phyloP scores from a whole-genome alignment of 768 basidiomycete species.

The Floccularia luteovirens region DNA sequence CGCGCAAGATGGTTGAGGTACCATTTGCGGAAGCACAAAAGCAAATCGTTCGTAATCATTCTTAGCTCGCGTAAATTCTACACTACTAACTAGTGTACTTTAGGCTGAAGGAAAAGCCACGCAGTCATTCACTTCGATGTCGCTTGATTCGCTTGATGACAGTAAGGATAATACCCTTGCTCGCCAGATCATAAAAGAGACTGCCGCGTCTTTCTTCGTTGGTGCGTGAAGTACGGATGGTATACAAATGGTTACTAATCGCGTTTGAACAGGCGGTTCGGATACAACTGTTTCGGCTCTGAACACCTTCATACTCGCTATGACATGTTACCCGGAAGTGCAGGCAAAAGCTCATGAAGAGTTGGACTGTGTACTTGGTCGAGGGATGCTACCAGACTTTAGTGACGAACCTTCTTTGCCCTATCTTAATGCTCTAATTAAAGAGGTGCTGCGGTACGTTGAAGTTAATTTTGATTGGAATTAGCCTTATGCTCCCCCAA shows the following conservation, averaged over 20 bases:
- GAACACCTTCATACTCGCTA: conserved; percentile 12
- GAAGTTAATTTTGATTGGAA: neutral
- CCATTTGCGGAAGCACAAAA: conserved; percentile 2
- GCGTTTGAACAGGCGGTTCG: conserved; percentile 10
- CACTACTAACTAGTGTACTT: neutral
- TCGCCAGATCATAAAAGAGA: conserved; percentile 10
- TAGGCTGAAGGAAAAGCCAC: conserved; percentile 11
- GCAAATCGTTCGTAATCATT: neutral
- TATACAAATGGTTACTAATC: neutral
- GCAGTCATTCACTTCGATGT: conserved; percentile 10
- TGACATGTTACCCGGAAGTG: conserved; percentile 12
- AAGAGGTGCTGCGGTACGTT: conserved; percentile 12
- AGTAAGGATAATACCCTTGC: conserved; percentile 8
- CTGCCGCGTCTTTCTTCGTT: conserved; percentile 14
- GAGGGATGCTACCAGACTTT: conserved; percentile 12
- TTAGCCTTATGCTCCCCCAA: neutral
- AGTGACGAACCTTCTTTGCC: conserved; percentile 11
- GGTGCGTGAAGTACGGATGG: conserved; percentile 6
- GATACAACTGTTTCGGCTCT: conserved; percentile 14
- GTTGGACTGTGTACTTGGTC: conserved; percentile 16
- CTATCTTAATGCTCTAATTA: conserved; percentile 13
- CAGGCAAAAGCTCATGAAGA: conserved; percentile 14
- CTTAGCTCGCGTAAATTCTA: neutral
- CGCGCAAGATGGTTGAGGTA: conserved; percentile 2
- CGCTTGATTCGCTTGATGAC: conserved; percentile 10